Conservation (phyloP, 2,329 filamentous ascomycete genomes). For the Scedosporium apiospermum region DNA sequence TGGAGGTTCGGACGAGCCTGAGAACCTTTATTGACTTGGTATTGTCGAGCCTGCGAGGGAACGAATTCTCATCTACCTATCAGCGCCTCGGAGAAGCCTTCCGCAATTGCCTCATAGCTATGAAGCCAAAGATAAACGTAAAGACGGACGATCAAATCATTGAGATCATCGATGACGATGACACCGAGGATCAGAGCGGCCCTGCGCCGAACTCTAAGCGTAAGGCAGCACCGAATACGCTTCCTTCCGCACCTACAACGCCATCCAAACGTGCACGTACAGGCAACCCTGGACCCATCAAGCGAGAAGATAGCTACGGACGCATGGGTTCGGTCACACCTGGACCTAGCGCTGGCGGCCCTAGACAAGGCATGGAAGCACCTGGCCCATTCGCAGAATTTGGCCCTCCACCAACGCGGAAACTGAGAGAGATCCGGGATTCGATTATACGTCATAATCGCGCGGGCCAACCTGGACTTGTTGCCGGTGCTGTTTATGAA, state of each 20-base stretch:
- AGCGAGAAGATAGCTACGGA: not conserved
- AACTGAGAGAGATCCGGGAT: conserved; percentile 39
- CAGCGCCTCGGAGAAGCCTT: conserved; percentile 42
- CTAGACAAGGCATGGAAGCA: conserved; percentile 10
- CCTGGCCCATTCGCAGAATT: conserved; percentile 29
- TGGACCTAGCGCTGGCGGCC: not conserved
- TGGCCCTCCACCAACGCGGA: conserved; percentile 20
- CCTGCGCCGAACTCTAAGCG: conserved; percentile 18
- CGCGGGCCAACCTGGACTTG: conserved; percentile 48
- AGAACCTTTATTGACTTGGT: conserved; percentile 46
- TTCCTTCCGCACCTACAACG: conserved; percentile 15
- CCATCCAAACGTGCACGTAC: conserved; percentile 24
- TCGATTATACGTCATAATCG: conserved; percentile 45
- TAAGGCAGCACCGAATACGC: conserved; percentile 16
- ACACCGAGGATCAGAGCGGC: conserved; percentile 19
- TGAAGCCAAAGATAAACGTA: conserved; percentile 38
- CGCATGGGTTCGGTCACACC: not conserved
- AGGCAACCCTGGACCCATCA: conserved; percentile 9
- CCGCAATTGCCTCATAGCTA: conserved; percentile 30
- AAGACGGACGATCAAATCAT: conserved; percentile 25
- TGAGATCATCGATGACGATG: conserved; percentile 30
- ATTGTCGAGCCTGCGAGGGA: conserved; percentile 40
- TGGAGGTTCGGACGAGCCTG: conserved; percentile 53
- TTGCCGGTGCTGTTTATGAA: conserved; percentile 51
- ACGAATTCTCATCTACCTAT: conserved; percentile 34